Evolutionary conservation across 2,329 filamentous ascomycete species (phyloP), one percentile per base, ranked within the genome.

Genomic region (Cladosporium sp.): DNA sequence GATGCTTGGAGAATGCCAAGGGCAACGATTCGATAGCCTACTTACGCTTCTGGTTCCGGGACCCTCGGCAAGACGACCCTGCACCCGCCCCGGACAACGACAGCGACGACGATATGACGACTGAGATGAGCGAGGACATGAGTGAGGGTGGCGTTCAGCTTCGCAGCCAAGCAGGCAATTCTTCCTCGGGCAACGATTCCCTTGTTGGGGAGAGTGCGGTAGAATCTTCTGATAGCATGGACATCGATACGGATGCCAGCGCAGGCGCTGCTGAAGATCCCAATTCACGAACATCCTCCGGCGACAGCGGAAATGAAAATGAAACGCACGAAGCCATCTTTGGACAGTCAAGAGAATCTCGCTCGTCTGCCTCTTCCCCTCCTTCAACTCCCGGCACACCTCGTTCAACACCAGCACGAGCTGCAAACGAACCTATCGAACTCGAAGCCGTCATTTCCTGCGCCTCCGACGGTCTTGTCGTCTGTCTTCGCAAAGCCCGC

Each of bases 21-120:
- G 85, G 85, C 22, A 94, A 95, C 60, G 88, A 95, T 65, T 94
- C 89, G 2, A 93, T 94, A 60, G 88, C 89, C 2, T 94, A 95
- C 61, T 74, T 95, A 52, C 85, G 89, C 15, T 95, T 94, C 66
- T 88, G 83, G 79, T 92, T 86, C 61, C 79, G 86, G 47, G 85
- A 93, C 63, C 88, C 88, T 15, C 76, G 84, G 25, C 72, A 78
- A 50, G 76, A 69, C 48, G 69, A 73, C 43, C 49, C 54, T 0
- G 55, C 58, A 3, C 59, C 63, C 4, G 58, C 61, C 4, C 59
- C 59, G 22, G 72, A 72, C 7, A 66, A 69, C 12, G 63, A 66
- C 22, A 67, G 65, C 51, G 65, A 76, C 59, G 63, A 75, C 25
- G 62, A 69, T 36, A 76, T 77, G 66, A 75, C 70, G 2, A 73